Base-by-base conservation (phyloP, 306 rosid species). In the Prunus kanzakura region DNA sequence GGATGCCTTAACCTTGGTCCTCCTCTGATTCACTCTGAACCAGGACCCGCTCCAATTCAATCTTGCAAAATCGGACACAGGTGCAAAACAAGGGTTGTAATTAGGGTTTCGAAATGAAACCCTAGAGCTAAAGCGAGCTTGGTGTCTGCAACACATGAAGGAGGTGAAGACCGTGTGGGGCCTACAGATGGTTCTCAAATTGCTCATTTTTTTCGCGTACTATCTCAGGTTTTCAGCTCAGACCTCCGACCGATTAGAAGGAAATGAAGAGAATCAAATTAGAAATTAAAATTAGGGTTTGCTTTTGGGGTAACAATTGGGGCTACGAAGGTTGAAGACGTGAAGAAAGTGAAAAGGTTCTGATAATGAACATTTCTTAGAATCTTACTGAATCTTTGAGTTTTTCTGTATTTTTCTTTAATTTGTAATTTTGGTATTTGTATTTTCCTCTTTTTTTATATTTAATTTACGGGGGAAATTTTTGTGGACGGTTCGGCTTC, bases 1-100 rank as follows among this genome's bases (percentile, higher is more conserved):
- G 8, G 95, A 71, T 6, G 96, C 95, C 69, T 70, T 87, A 29
- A 85, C 89, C 55, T 87, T 52, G 50, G 92, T 89, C 80, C 95
- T 87, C 83, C 91, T 84, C 84, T 86, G 98, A 72, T 79, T 84
- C 41, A 81, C 69, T 13, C 92, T 87, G 75, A 90, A 87, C 90
- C 87, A 82, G 2, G 69, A 76, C 67, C 80, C 86, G 1, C 73
- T 46, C 35, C 83, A 72, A 30, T n/a, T 78, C 43, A 85, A 82
- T 64, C 68, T 74, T 20, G 78, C 76, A 15, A 86, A 78, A 67
- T 82, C 87, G 73, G 77, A 80, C 5, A 76, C 69, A 1, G 83
- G 77, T 2, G 83, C 73, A 47, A 83, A 81, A 13, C 58, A 72
- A 73, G 89, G 70, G 64, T 78, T 82, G 68, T 49, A 76, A 72